Evolutionary conservation across 306 rosid species (phyloP).

Genomic region (Dryas alaskensis): DNA sequence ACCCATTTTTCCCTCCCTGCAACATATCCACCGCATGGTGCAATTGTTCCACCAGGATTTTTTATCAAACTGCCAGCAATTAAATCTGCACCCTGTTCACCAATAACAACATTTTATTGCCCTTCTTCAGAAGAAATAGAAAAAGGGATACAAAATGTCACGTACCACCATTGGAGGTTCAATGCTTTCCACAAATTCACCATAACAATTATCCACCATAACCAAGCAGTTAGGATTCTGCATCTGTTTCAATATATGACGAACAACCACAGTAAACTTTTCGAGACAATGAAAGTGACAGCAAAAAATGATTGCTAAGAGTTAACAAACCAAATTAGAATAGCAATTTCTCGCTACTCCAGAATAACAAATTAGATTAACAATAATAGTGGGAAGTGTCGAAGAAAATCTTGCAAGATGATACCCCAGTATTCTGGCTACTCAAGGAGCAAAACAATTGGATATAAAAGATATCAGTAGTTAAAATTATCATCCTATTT

Average conservation of each 20-base stretch:
- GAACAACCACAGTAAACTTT: background rate
- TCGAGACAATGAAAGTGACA: constrained; percentile 3
- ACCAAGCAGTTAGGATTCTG: constrained; percentile 83
- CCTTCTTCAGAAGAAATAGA: constrained; percentile 13
- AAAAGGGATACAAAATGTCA: constrained; percentile 23
- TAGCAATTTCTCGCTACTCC: background rate
- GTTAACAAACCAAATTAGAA: background rate
- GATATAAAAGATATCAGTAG: background rate
- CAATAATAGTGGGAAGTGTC: background rate
- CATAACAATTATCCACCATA: constrained; percentile 97
- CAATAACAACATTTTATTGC: constrained; percentile 18
- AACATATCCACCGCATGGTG: constrained; percentile 93
- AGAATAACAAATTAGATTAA: background rate
- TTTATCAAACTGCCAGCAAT: constrained; percentile 93
- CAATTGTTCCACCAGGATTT: constrained; percentile 93
- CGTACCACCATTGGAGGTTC: constrained; percentile 96
- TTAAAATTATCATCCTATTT: background rate
- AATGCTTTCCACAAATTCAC: constrained; percentile 83
- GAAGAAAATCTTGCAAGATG: background rate
- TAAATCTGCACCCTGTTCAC: constrained; percentile 82
- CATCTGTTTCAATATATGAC: constrained; percentile 39
- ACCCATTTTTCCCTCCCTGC: constrained; percentile 79
- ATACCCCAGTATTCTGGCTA: background rate
- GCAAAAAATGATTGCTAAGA: background rate
- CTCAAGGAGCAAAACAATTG: background rate